phyloP scores from a whole-genome alignment of 805 yeast genomes.

The Candida yuanshanica region DNA sequence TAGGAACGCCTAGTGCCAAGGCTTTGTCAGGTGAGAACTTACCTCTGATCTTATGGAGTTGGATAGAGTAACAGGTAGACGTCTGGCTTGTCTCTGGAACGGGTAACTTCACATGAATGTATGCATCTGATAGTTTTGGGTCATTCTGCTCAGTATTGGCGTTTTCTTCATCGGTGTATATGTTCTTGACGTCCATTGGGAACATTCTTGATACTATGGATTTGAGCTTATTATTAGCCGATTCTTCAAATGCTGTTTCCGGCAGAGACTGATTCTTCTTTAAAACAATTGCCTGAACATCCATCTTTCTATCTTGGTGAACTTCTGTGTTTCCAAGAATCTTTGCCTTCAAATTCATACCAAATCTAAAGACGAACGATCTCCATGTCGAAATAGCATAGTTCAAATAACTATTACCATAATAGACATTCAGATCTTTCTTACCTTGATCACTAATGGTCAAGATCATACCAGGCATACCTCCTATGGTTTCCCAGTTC shows the following conservation, averaged over 20 bases:
- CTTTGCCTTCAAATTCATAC: constrained; percentile 42
- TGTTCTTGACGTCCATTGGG: constrained; percentile 39
- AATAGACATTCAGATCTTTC: constrained; percentile 47
- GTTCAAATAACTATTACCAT: constrained; percentile 42
- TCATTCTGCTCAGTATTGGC: constrained; percentile 23
- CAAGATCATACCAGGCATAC: constrained; percentile 82
- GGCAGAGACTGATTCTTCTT: neutral
- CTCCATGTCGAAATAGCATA: constrained; percentile 79
- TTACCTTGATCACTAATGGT: constrained; percentile 78
- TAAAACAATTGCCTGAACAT: constrained; percentile 13
- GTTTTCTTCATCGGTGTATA: constrained; percentile 31
- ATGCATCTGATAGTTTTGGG: constrained; percentile 29
- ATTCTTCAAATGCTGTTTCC: constrained; percentile 3
- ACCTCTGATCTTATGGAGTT: constrained; percentile 67
- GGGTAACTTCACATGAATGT: constrained; percentile 33
- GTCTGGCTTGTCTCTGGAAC: constrained; percentile 12
- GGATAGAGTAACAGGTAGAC: constrained; percentile 64
- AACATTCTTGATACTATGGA: constrained; percentile 47
- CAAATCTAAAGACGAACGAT: constrained; percentile 76
- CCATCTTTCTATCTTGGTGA: constrained; percentile 31
- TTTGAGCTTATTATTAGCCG: constrained; percentile 6
- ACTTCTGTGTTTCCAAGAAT: constrained; percentile 18
- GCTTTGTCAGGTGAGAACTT: constrained; percentile 68
- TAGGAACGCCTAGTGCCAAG: constrained; percentile 58
- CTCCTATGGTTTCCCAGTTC: constrained; percentile 79